Conservation (phyloP, 768 basidiomycete genomes). For the Punctularia strigosozonata region DNA sequence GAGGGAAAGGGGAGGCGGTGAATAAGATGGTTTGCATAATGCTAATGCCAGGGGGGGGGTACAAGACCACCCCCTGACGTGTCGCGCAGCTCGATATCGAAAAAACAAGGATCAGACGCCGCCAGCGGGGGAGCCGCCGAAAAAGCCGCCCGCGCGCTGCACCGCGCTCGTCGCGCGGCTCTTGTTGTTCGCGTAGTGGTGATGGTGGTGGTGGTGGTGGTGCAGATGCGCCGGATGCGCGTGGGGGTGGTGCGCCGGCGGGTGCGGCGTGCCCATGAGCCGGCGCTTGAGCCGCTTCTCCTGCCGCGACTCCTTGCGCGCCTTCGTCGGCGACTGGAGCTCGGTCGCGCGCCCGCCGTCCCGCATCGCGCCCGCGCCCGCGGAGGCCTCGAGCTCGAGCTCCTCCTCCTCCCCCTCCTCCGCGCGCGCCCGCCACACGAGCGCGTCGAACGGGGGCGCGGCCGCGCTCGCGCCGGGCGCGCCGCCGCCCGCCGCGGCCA, state of each 20-base stretch:
- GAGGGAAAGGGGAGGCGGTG: neutral
- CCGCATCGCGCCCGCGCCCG: conserved; percentile 37
- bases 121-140: neutral
- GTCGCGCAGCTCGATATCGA: too few species aligned
- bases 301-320: conserved; percentile 48
- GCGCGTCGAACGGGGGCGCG: conserved; percentile 8
- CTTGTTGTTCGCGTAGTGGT: conserved; percentile 58
- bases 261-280: conserved; percentile 29
- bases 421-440: conserved; percentile 13
- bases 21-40: neutral
- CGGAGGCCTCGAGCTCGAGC: conserved; percentile 30
- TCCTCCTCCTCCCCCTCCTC: conserved; percentile 20
- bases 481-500: conserved; percentile 11
- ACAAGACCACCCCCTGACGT: too few species aligned
- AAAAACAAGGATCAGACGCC: neutral
- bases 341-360: conserved; percentile 51
- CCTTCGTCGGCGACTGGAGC: conserved; percentile 33
- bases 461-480: conserved; percentile 8
- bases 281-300: conserved; percentile 55
- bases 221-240: too few species aligned
- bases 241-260: conserved; percentile 23
- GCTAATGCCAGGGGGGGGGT: neutral
- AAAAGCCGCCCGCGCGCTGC: conserved; percentile 32
- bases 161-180: conserved; percentile 39
- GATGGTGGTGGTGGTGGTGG: conserved; percentile 40